A percentile compares a stretch with the other conserved stretches of the same genome.
Conservation (phyloP, 768 basidiomycete genomes). For the Dictyophora rubrovolvata region DNA sequence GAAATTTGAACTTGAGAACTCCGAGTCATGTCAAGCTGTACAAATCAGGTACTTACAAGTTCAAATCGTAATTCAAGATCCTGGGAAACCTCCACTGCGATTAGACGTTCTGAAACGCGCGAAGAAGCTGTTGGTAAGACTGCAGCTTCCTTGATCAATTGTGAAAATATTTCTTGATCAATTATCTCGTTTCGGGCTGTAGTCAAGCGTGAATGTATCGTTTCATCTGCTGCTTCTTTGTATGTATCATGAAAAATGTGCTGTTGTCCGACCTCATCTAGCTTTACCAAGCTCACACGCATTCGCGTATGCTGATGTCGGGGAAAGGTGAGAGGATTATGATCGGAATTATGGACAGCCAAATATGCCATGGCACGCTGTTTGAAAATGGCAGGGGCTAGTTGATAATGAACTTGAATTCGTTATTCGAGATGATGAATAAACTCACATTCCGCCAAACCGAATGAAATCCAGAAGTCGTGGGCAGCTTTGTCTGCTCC, state of each 20-base stretch:
- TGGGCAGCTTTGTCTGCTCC: constrained; percentile 72
- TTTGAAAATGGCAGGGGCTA: constrained; percentile 56
- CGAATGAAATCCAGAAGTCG: constrained; percentile 73
- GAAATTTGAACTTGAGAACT: not conserved
- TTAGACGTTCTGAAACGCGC: constrained; percentile 66
- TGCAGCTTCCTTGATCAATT: constrained; percentile 69
- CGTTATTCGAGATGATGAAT: not conserved
- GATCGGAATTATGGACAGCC: constrained; percentile 35
- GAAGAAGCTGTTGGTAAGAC: constrained; percentile 66
- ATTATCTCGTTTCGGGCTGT: constrained; percentile 62
- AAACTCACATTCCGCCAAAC: constrained; percentile 71
- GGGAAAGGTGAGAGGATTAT: constrained; percentile 46
- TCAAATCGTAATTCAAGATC: constrained; percentile 62
- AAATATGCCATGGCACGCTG: constrained; percentile 63
- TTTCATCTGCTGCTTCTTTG: constrained; percentile 18
- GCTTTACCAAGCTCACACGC: constrained; percentile 41
- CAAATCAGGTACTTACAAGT: constrained; percentile 36
- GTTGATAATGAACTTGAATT: not conserved
- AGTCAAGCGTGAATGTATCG: constrained; percentile 41
- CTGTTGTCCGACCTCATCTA: constrained; percentile 24
- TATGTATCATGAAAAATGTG: constrained; percentile 29
- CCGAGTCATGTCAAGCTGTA: not conserved
- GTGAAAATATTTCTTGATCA: constrained; percentile 71
- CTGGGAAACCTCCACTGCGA: constrained; percentile 68
- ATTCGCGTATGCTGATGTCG: constrained; percentile 55